Evolutionary conservation across 2,329 filamentous ascomycete genomes (phyloP).

Genomic region (Intubia oerlemansii): DNA sequence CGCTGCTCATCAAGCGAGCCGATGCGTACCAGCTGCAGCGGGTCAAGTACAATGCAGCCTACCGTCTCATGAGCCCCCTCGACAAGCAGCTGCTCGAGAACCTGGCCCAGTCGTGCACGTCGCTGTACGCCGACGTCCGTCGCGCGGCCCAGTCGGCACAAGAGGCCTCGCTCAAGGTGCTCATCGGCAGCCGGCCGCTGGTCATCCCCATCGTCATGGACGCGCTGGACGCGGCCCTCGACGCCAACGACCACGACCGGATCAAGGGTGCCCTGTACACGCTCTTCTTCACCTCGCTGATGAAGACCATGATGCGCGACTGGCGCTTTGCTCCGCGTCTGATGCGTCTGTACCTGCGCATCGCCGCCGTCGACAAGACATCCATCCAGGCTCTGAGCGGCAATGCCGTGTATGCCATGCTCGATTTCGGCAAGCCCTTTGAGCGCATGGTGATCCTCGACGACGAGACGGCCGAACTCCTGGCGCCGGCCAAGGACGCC

Average conservation of each 20-base stretch:
- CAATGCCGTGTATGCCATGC: constrained; percentile 61
- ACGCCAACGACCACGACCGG: constrained; percentile 61
- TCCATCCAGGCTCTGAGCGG: constrained; percentile 81
- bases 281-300: constrained; percentile 66
- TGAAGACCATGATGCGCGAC: constrained; percentile 72
- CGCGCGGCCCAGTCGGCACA: constrained; percentile 78
- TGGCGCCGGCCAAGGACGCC: constrained; percentile 33
- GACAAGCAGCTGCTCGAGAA: constrained; percentile 73
- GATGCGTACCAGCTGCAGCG: constrained; percentile 89
- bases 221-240: constrained; percentile 57
- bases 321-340: constrained; percentile 90
- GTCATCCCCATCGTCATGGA: constrained; percentile 77
- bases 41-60: constrained; percentile 80
- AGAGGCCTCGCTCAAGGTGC: constrained; percentile 79
- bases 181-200: constrained; percentile 70
- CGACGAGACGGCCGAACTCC: constrained; percentile 43
- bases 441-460: constrained; percentile 75
- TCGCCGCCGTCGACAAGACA: constrained; percentile 76
- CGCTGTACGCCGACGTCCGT: constrained; percentile 87
- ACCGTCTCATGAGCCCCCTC: constrained; percentile 71
- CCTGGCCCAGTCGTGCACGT: constrained; percentile 74
- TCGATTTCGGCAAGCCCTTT: constrained; percentile 79
- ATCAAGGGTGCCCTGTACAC: constrained; percentile 94
- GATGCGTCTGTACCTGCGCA: constrained; percentile 74
- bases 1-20: constrained; percentile 76